Conservation (phyloP, 1,139 yeast genomes). For the Suhomyces bokatorum region DNA sequence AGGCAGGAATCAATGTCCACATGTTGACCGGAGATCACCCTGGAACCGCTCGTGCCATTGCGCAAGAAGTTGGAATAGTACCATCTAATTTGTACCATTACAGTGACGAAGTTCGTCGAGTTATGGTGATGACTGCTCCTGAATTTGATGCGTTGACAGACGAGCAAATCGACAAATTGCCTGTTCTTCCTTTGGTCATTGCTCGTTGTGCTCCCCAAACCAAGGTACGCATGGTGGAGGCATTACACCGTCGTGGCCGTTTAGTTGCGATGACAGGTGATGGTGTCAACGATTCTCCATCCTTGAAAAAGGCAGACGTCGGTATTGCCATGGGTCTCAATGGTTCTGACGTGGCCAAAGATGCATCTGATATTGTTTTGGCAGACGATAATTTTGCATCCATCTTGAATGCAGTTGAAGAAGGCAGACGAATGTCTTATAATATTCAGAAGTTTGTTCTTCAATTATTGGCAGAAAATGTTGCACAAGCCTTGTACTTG, state of each 20-base stretch:
- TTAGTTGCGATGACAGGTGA: conserved; percentile 88
- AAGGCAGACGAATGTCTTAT: conserved; percentile 79
- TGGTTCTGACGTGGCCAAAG: conserved; percentile 82
- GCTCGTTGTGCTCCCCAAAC: conserved; percentile 88
- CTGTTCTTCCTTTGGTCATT: conserved; percentile 74
- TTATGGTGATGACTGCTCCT: conserved; percentile 75
- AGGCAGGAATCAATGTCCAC: conserved; percentile 78
- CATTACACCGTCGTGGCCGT: conserved; percentile 68
- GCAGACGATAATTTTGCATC: conserved; percentile 79
- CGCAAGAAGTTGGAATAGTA: conserved; percentile 80
- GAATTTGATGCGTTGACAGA: conserved; percentile 69
- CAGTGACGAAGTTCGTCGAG: conserved; percentile 57
- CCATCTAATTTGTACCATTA: conserved; percentile 70
- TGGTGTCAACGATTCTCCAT: conserved; percentile 84
- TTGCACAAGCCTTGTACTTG: conserved; percentile 72
- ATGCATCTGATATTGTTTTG: conserved; percentile 73
- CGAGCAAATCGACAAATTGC: conserved; percentile 63
- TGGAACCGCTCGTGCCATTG: conserved; percentile 79
- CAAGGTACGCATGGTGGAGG: conserved; percentile 81
- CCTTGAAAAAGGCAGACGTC: conserved; percentile 76
- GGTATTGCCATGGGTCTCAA: conserved; percentile 88
- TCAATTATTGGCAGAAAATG: conserved; percentile 75
- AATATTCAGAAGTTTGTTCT: conserved; percentile 82
- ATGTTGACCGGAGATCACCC: conserved; percentile 89
- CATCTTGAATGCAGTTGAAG: conserved; percentile 75